Evolutionary conservation across 176 grass and related monocot species (phyloP).

Genomic region (Zoysia japonica): DNA sequence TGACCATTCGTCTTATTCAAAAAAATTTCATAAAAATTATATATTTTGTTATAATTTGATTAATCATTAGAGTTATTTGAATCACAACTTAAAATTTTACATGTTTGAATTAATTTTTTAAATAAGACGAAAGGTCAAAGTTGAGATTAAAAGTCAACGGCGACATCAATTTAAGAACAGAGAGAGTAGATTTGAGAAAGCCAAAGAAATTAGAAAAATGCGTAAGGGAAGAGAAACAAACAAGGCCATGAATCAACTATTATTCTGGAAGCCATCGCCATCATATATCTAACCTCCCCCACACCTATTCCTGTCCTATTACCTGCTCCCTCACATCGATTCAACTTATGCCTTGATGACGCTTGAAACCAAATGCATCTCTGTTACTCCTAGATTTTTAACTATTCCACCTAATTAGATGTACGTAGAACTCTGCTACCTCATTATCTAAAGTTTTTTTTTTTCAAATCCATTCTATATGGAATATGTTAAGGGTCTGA

Average conservation of each 20-base stretch:
- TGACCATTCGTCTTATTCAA: too few species aligned
- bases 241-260: not conserved
- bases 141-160: too few species aligned
- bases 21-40: too few species aligned
- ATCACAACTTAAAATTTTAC: too few species aligned
- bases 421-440: slow-evolving; percentile 29
- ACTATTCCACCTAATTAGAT: slow-evolving; percentile 21
- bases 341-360: slow-evolving; percentile 6
- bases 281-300: slow-evolving; percentile 58
- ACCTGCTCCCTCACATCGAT: slow-evolving; percentile 58
- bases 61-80: too few species aligned
- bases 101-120: too few species aligned
- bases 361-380: slow-evolving; percentile 26
- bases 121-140: too few species aligned
- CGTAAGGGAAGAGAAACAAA: not conserved
- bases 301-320: slow-evolving; percentile 43
- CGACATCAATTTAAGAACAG: too few species aligned
- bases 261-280: slow-evolving; percentile 46
- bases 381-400: slow-evolving; percentile 8
- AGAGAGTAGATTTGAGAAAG: not conserved
- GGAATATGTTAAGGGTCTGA: not conserved
- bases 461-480: not conserved
- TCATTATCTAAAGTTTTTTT: slow-evolving; percentile 14
- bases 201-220: slow-evolving; percentile 17
- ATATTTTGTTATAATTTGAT: too few species aligned